phyloP scores from a whole-genome alignment of 495 filamentous ascomycete species.

The Beverwykella pulmonaria region DNA sequence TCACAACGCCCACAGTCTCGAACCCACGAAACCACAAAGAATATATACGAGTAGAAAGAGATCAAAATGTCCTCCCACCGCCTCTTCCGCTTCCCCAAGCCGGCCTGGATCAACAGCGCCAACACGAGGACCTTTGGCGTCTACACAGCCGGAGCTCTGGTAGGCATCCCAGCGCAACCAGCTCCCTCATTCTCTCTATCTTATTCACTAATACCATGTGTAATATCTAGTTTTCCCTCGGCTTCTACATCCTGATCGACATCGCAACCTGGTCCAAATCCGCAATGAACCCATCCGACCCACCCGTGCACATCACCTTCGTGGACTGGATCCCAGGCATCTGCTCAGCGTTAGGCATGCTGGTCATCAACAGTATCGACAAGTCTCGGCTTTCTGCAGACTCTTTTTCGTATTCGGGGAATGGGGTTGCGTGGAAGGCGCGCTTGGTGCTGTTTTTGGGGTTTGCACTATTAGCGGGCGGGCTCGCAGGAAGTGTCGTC shows the following conservation, averaged over 20 bases:
- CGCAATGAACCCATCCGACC: constrained; percentile 68
- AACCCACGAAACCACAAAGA: neutral
- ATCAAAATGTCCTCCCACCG: constrained; percentile 42
- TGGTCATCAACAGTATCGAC: constrained; percentile 98
- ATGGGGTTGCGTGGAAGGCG: constrained; percentile 93
- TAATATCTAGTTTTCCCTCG: constrained; percentile 81
- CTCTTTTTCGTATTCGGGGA: constrained; percentile 81
- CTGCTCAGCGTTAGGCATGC: constrained; percentile 91
- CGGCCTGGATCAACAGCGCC: constrained; percentile 83
- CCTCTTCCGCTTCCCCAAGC: constrained; percentile 52
- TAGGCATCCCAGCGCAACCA: constrained; percentile 48
- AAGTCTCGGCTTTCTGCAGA: constrained; percentile 85
- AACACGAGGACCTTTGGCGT: constrained; percentile 81
- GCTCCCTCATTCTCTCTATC: neutral
- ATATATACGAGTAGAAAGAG: neutral
- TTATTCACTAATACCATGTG: neutral
- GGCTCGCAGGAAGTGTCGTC: constrained; percentile 86
- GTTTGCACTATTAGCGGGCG: constrained; percentile 91
- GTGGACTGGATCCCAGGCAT: constrained; percentile 98
- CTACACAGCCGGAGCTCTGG: constrained; percentile 82
- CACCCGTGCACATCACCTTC: constrained; percentile 81
- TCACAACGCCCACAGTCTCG: neutral
- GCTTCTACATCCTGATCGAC: constrained; percentile 96
- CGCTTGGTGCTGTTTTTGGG: constrained; percentile 92
- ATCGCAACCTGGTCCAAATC: constrained; percentile 84